Conservation (phyloP, 805 yeast species). For the Yarrowia sp. region DNA sequence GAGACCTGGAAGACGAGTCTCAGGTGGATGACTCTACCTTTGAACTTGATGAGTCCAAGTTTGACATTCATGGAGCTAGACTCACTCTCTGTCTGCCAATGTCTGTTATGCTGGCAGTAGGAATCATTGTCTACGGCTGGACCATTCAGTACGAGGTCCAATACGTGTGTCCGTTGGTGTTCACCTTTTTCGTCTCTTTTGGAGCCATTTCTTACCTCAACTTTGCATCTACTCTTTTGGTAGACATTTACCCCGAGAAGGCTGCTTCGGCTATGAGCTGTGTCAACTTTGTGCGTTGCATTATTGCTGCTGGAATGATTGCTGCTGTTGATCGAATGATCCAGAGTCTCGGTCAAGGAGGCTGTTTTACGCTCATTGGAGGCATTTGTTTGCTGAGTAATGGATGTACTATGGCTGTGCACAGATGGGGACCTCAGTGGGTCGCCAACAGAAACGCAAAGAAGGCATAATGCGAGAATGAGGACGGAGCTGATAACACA, state of each 20-base stretch:
- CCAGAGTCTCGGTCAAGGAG: conserved; percentile 58
- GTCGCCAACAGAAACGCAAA: not conserved
- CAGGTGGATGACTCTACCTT: not conserved
- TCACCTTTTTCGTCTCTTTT: conserved; percentile 55
- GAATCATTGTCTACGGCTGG: conserved; percentile 67
- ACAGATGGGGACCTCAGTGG: conserved; percentile 23
- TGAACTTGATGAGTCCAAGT: conserved; percentile 39
- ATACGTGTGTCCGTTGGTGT: conserved; percentile 54
- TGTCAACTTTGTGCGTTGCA: conserved; percentile 68
- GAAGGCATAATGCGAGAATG: not conserved
- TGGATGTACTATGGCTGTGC: not conserved
- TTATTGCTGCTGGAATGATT: conserved; percentile 64
- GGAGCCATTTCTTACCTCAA: conserved; percentile 46
- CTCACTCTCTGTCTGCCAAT: conserved; percentile 47
- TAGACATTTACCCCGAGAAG: conserved; percentile 69
- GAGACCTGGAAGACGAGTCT: not conserved
- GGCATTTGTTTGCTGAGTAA: conserved; percentile 35
- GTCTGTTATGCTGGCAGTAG: conserved; percentile 41
- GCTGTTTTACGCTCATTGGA: conserved; percentile 71
- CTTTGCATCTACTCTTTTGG: conserved; percentile 53
- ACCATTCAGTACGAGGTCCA: conserved; percentile 49
- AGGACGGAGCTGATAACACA: not conserved
- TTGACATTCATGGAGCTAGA: conserved; percentile 56
- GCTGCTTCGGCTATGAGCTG: conserved; percentile 74
- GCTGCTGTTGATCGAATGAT: conserved; percentile 66